Base-by-base conservation (phyloP, 208 protist genomes). In the Trypanosoma vivax region DNA sequence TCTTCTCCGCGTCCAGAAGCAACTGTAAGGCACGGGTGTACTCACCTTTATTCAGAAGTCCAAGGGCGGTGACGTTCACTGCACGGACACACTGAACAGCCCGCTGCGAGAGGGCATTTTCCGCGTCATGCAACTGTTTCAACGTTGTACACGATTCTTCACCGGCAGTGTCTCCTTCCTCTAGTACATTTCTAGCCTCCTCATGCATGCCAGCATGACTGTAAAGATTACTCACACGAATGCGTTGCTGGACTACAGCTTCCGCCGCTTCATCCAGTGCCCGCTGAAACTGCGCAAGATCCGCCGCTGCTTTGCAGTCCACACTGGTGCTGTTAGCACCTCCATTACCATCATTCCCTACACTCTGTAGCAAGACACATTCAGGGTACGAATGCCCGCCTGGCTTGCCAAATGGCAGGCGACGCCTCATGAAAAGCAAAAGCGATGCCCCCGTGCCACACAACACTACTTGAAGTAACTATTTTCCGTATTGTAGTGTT, bases 21-120 rank as follows among this genome's bases (percentile, higher is more conserved):
- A 73, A 51, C 55, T 83, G 53, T 48, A 88, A 60, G 9, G 81
- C 72, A 6, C 68, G 48, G 9, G 81, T 83, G 37, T 72, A 85
- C 1, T 76, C 64, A 19, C 60, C 54, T 23, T 74, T 54, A 54
- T 89, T 92, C 16, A 89, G 65, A 38, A 60, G 65, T 55, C 74
- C 63, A 40, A 92, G 63, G 6, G 76, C 81, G 3, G 50, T 39
- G 7, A 79, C 21, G 43, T 72, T 76, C 0, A 50, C 19, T 18
- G 4, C 27, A 24, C 73, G 65, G 19, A 85, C 60, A 35, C 60
- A 76, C 14, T 53, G 53, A 21, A 50, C 50, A 2, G 51, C 35
- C n/a, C 42, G n/a, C 21, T 50, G 46, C 11, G 60, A 39, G n/a
- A 73, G 42, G 11, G 46, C 23, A 52, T 55, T 35, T 30, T 73